Evolutionary conservation across 305 asterid species (phyloP), one percentile per base, ranked within the genome.

Genomic region (Fraxinus floribunda): DNA sequence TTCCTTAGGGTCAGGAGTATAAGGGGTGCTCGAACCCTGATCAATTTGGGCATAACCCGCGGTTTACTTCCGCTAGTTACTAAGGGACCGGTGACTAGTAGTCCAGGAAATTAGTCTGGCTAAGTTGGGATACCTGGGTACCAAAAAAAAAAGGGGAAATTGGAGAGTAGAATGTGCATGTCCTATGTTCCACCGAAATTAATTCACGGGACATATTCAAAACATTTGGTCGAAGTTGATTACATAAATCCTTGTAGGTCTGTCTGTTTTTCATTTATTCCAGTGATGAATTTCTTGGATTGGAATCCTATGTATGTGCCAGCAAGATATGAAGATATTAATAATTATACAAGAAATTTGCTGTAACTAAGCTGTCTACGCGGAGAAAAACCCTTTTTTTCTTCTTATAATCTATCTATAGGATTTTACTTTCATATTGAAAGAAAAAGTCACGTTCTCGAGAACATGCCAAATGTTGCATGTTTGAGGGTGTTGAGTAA

Each of bases 351-450:
- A 0, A 71, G 29, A 57, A 73, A 86, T 80, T 87, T 89, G 91
- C 88, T 89, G 91, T 82, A 85, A 74, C 83, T 72, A 82, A 77
- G 86, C 91, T 88, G 94, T 85, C 91, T 36, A 86, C 52, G 71
- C 68, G 74, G 83, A 7, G 77, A 76, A 80, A 46, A 44, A 41
- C 81, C 20, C 13, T 29, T 38, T 79, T 24, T 32, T 30, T 30
- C 34, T 30, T 79, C 35, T 30, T 52, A 13, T 62, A 73, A 57
- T 75, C 30, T 70, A 3, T 70, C 30, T 30, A 11, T 5, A 18
- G 29, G 1, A 18, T 60, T 18, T 57, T 60, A 6, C 11, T 60
- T 46, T 29, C 26, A 29, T 3, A 24, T 24, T 64, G 73, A 66
- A 84, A 38, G 80, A 64, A 32, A 82, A 75, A 70, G 84, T 73